Evolutionary conservation across 208 protist genomes (phyloP).

Genomic region (Trypanosoma melophagium): DNA sequence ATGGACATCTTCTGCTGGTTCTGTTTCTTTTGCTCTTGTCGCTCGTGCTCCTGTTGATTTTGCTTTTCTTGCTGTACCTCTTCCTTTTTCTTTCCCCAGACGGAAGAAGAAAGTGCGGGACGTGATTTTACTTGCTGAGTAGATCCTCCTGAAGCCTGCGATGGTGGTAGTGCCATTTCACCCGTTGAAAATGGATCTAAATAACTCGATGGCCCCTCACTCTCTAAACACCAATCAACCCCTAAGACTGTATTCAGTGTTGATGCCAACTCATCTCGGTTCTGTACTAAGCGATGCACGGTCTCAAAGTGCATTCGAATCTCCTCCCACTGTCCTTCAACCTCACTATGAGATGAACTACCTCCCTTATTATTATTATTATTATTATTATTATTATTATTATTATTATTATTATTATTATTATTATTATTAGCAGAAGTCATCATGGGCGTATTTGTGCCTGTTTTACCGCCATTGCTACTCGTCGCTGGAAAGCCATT

Average conservation of each 20-base stretch:
- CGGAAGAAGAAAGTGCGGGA: too few species aligned
- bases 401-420: not conserved
- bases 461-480: not conserved
- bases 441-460: not conserved
- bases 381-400: not conserved
- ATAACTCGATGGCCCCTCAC: not conserved
- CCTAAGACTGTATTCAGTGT: slow-evolving; percentile 40
- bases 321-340: slow-evolving; percentile 41
- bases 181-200: not conserved
- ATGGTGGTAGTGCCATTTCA: slow-evolving; percentile 6
- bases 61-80: not conserved
- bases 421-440: not conserved
- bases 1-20: not conserved
- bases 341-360: not conserved
- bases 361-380: not conserved
- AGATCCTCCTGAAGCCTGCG: slow-evolving; percentile 4
- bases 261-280: slow-evolving; percentile 45
- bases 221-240: slow-evolving; percentile 33
- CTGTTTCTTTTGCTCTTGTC: not conserved
- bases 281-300: slow-evolving; percentile 38
- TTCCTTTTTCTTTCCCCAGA: not conserved
- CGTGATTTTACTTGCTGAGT: too few species aligned
- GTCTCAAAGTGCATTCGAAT: slow-evolving; percentile 39
- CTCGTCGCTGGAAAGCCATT: not conserved
- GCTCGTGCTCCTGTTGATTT: not conserved